Evolutionary conservation across 108 stramenopile genomes (phyloP).

Genomic region (Pseudonitzschia delicatissima): DNA sequence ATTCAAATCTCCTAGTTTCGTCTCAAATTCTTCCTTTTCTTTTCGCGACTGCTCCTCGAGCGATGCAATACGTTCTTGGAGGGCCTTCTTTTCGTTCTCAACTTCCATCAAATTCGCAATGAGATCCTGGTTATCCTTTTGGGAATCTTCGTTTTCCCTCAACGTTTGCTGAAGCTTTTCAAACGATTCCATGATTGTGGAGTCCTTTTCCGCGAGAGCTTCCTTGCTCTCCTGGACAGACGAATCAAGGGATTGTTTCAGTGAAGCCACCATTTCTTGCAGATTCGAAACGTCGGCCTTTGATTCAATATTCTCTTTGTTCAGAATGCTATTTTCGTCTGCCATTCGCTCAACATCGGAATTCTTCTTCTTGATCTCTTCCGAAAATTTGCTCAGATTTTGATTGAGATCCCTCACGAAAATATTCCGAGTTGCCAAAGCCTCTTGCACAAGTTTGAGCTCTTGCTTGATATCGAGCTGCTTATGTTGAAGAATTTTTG

Average conservation of each 20-base stretch:
- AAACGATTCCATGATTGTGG: slow-evolving; percentile 22
- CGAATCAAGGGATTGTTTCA: slow-evolving; percentile 47
- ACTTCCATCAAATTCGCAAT: neutral
- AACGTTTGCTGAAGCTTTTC: slow-evolving; percentile 14
- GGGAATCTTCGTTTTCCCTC: slow-evolving; percentile 13
- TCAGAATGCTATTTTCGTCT: neutral
- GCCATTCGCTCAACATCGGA: neutral
- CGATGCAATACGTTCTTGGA: slow-evolving; percentile 4
- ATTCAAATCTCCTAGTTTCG: neutral
- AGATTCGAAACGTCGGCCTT: slow-evolving; percentile 74
- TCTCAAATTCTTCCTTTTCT: neutral
- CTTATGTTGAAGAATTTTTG: neutral
- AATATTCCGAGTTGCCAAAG: slow-evolving; percentile 16
- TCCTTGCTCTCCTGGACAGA: slow-evolving; percentile 34
- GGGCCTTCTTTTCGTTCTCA: neutral
- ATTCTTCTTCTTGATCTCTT: slow-evolving; percentile 10
- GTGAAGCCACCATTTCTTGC: slow-evolving; percentile 81
- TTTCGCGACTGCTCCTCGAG: neutral
- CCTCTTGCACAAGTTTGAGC: slow-evolving; percentile 20
- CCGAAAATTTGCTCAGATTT: neutral
- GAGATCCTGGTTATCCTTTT: slow-evolving; percentile 5
- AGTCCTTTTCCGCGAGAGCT: slow-evolving; percentile 67
- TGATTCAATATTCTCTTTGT: slow-evolving; percentile 39
- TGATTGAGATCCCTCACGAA: slow-evolving; percentile 5
- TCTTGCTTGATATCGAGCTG: slow-evolving; percentile 21